These are phyloP conservation scores for Hymenoscyphus fraxineus DNA, from an alignment of 2,329 filamentous ascomycete genomes.

Conservation along the genomic window DNA sequence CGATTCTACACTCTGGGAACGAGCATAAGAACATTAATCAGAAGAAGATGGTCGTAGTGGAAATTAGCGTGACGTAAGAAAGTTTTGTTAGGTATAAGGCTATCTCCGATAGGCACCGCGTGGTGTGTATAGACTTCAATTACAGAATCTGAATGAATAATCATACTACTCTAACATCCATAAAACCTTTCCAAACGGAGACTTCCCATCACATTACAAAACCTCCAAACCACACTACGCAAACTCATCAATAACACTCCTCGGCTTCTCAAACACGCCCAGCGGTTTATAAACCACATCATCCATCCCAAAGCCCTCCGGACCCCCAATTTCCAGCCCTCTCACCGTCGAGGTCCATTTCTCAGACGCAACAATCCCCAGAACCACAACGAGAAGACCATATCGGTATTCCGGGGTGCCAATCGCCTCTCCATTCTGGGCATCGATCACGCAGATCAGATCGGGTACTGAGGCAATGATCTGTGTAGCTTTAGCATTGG, in stretches of 20 bases:
- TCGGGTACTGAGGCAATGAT: constrained; percentile 48
- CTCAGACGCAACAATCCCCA: constrained; percentile 52
- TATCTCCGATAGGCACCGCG: no score
- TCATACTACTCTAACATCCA: no score
- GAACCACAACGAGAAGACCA: constrained; percentile 47
- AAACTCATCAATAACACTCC: constrained; percentile 52
- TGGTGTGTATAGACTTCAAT: no score
- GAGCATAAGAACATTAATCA: no score
- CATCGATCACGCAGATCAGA: constrained; percentile 46
- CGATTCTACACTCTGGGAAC: no score
- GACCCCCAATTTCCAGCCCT: constrained; percentile 49
- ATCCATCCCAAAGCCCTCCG: constrained; percentile 44
- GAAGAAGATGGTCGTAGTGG: no score
- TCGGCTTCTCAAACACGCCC: constrained; percentile 49
- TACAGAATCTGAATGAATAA: no score
- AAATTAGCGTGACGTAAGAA: no score
- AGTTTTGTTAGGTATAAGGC: no score
- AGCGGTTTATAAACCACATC: constrained; percentile 47
- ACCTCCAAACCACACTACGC: background rate
- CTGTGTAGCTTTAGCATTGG: background rate
- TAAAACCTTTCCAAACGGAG: no score
- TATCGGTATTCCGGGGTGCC: constrained; percentile 54
- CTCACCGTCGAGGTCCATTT: constrained; percentile 46
- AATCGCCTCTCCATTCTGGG: constrained; percentile 45
- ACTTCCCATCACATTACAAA: no score